Evolutionary conservation across 306 rosid genomes (phyloP).

Genomic region (Begonia peltatifolia): DNA sequence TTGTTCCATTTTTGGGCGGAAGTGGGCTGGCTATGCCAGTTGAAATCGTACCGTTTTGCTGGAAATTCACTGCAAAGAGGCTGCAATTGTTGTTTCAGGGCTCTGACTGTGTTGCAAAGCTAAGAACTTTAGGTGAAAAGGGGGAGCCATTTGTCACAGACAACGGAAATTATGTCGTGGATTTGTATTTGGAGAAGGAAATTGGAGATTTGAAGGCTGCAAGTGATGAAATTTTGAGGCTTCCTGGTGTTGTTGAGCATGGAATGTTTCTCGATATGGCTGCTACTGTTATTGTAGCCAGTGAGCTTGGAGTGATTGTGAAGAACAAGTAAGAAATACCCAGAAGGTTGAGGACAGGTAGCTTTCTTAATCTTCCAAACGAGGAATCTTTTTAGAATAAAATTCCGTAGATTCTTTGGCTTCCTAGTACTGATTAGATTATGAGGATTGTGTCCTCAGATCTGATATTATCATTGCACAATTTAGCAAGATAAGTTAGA

Average conservation of each 20-base stretch:
- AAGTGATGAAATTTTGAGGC: conserved; percentile 51
- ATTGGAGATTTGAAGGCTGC: conserved; percentile 77
- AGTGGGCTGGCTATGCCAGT: conserved; percentile 82
- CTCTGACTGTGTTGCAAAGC: conserved; percentile 56
- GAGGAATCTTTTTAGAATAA: background rate
- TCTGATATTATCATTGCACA: background rate
- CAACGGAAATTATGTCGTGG: conserved; percentile 62
- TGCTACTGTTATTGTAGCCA: conserved; percentile 73
- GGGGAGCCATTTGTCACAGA: conserved; percentile 54
- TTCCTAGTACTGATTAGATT: too few species aligned
- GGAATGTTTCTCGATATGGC: conserved; percentile 89
- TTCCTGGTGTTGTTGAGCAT: conserved; percentile 82
- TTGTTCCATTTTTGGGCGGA: conserved; percentile 48
- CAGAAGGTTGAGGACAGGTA: background rate
- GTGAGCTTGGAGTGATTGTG: conserved; percentile 61
- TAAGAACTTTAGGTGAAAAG: conserved; percentile 29
- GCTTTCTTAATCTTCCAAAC: conserved; percentile 12
- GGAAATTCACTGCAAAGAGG: conserved; percentile 52
- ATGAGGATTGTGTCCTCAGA: conserved; percentile 12
- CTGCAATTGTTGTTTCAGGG: conserved; percentile 33
- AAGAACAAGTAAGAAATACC: conserved; percentile 27
- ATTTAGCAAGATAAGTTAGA: conserved; percentile 1
- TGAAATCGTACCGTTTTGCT: conserved; percentile 60
- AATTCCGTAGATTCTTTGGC: background rate
- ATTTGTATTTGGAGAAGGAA: conserved; percentile 46